phyloP scores from a whole-genome alignment of 1,284 basidiomycete species.

The Pterulicium gracile region DNA sequence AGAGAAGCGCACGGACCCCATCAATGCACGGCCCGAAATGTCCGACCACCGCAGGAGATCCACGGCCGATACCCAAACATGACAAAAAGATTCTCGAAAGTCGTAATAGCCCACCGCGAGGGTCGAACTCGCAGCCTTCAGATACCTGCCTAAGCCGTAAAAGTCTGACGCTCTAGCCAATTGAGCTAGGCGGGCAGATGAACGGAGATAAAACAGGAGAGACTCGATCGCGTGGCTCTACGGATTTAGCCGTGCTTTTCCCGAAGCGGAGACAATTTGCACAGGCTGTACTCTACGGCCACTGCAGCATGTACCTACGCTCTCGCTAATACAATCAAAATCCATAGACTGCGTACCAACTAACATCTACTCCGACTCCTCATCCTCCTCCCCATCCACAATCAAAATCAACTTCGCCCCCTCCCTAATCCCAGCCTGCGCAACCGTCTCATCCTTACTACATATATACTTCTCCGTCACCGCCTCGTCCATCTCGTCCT shows the following conservation, averaged over 20 bases:
- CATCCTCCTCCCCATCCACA: not conserved
- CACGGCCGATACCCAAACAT: not conserved
- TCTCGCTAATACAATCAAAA: no score
- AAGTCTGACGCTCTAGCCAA: slow-evolving; percentile 51
- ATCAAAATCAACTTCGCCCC: not conserved
- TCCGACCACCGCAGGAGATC: not conserved
- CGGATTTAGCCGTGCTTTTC: no score
- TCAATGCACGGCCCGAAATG: not conserved
- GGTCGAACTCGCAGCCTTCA: slow-evolving; percentile 90
- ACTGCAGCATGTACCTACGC: no score
- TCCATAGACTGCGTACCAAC: no score
- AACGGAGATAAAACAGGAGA: not conserved
- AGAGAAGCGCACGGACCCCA: not conserved
- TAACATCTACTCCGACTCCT: not conserved
- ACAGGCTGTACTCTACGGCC: no score
- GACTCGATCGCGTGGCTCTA: not conserved
- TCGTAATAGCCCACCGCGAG: slow-evolving; percentile 70
- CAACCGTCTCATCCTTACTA: not conserved
- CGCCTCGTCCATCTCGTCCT: not conserved
- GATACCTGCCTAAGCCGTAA: slow-evolving; percentile 31
- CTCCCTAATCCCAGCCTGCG: not conserved
- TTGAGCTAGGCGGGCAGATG: slow-evolving; percentile 54
- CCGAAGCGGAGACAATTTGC: no score
- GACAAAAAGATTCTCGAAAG: slow-evolving; percentile 11
- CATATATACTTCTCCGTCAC: not conserved